These are phyloP conservation scores for Komagataella pseudopastoris DNA, from an alignment of 805 yeast species.

Conservation along the genomic window DNA sequence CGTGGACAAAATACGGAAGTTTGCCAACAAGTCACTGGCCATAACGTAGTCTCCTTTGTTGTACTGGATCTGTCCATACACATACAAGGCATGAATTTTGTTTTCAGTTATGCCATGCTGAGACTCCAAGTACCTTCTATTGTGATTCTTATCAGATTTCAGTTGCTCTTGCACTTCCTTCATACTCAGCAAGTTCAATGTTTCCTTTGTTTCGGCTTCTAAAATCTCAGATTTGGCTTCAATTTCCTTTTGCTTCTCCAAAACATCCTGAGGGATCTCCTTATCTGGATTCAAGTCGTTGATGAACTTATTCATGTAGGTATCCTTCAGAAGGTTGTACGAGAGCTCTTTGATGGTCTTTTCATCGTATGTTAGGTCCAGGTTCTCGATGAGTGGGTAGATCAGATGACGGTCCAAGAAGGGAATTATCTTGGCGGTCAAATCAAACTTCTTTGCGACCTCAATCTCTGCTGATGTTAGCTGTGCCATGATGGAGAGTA, in stretches of 20 bases:
- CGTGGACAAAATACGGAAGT: conserved; percentile 41
- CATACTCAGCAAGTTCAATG: conserved; percentile 29
- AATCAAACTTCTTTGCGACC: conserved; percentile 35
- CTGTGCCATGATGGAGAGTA: conserved; percentile 1
- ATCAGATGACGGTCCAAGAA: conserved; percentile 51
- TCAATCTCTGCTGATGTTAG: conserved; percentile 21
- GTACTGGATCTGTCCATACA: conserved; percentile 49
- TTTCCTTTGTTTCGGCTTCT: conserved; percentile 28
- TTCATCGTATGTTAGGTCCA: conserved; percentile 29
- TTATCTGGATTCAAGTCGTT: conserved; percentile 27
- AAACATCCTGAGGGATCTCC: conserved; percentile 26
- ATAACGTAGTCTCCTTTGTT: conserved; percentile 48
- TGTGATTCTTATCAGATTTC: conserved; percentile 41
- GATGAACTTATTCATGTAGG: conserved; percentile 39
- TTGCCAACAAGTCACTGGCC: conserved; percentile 44
- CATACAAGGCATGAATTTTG: conserved; percentile 35
- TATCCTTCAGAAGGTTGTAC: conserved; percentile 40
- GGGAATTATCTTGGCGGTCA: conserved; percentile 38
- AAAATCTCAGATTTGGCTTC: conserved; percentile 22
- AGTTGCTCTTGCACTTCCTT: conserved; percentile 38
- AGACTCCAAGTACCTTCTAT: conserved; percentile 30
- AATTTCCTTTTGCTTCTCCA: conserved; percentile 24
- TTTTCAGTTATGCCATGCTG: conserved; percentile 32
- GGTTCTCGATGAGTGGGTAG: conserved; percentile 36
- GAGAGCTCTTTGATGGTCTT: conserved; percentile 30